Conservation (phyloP, 345 rosid species). For the Noccaea bulbosa region DNA sequence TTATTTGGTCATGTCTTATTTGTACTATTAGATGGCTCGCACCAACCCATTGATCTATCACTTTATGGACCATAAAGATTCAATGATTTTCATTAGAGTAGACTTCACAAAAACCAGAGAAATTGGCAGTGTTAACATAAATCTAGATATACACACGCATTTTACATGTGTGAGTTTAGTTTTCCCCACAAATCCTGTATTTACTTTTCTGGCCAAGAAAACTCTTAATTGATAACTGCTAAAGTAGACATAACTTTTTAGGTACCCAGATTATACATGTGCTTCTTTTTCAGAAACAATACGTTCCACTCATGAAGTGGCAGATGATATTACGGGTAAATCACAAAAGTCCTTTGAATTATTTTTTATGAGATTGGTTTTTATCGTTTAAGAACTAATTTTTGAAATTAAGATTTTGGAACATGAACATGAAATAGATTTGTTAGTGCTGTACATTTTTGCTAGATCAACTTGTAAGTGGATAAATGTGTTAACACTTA, state of each 20-base stretch:
- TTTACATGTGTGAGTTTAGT: conserved; percentile 27
- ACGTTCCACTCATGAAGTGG: conserved; percentile 17
- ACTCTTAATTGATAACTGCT: neutral
- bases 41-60: conserved; percentile 37
- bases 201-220: no score
- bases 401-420: neutral
- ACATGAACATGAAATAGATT: neutral
- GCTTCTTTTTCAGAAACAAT: conserved; percentile 8
- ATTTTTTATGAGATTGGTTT: neutral
- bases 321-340: neutral
- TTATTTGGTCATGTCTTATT: conserved; percentile 1
- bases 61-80: conserved; percentile 37
- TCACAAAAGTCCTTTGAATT: neutral
- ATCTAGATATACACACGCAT: neutral
- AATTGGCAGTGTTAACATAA: neutral
- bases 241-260: conserved; percentile 15
- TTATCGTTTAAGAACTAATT: neutral
- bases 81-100: neutral
- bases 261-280: neutral
- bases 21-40: conserved; percentile 22
- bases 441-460: conserved; percentile 7
- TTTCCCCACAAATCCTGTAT: conserved; percentile 12
- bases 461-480: conserved; percentile 8
- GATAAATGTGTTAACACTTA: no score
- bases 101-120: neutral